Percentiles rank a stretch among this genome's conserved stretches.
Conservation (phyloP, 1,284 basidiomycete genomes). For the Cutaneotrichosporon dermatis region DNA sequence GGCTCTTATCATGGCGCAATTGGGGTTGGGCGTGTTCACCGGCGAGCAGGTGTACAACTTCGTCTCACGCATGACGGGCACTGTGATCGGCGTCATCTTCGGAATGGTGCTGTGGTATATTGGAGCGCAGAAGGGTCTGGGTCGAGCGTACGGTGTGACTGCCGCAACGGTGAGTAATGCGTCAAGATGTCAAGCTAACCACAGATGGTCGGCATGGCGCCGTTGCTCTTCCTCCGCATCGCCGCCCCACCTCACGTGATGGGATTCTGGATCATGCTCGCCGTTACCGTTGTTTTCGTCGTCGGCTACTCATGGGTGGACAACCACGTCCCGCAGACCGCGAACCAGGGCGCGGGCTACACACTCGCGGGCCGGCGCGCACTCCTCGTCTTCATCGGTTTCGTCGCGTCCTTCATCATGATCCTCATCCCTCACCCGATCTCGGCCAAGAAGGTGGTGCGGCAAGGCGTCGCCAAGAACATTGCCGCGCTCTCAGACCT, state of each 20-base stretch:
- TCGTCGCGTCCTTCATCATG: constrained; percentile 41
- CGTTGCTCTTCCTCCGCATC: constrained; percentile 57
- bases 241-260: constrained; percentile 52
- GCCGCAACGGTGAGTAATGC: constrained; percentile 54
- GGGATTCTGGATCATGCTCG: constrained; percentile 44
- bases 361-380: constrained; percentile 56
- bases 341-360: constrained; percentile 57
- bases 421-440: constrained; percentile 44
- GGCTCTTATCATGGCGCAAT: constrained; percentile 66
- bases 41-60: constrained; percentile 61
- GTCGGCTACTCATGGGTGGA: constrained; percentile 64
- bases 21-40: constrained; percentile 59
- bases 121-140: constrained; percentile 53
- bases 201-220: constrained; percentile 54
- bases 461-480: constrained; percentile 37
- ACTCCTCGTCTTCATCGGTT: constrained; percentile 47
- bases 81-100: constrained; percentile 50
- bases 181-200: not conserved
- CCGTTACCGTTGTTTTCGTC: constrained; percentile 46
- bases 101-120: constrained; percentile 58
- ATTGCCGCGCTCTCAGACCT: constrained; percentile 39
- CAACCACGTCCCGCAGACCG: constrained; percentile 52
- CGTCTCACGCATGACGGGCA: constrained; percentile 54
- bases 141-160: constrained; percentile 59
- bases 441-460: constrained; percentile 37